Evolutionary conservation across 495 filamentous ascomycete genomes (phyloP).

Genomic region (Hypoxylon rickii): DNA sequence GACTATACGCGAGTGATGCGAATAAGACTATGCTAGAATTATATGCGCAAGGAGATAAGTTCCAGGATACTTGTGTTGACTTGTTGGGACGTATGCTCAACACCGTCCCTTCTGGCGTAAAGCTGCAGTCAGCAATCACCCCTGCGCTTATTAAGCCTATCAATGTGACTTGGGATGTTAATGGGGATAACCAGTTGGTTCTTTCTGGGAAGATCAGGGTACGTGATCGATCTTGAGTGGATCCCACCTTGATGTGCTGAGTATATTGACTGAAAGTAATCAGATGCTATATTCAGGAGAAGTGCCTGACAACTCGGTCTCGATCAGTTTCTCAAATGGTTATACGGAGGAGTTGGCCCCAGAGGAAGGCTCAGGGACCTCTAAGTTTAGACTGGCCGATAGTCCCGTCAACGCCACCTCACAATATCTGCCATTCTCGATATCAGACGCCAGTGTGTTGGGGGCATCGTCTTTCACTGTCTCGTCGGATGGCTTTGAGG

Average conservation of each 20-base stretch:
- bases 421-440: conserved; percentile 25
- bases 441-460: conserved; percentile 2
- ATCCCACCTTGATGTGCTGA: no score
- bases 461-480: conserved; percentile 29
- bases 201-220: conserved; percentile 36
- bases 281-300: conserved; percentile 17
- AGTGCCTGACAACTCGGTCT: conserved; percentile 9
- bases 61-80: conserved; percentile 44
- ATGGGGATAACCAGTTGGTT: conserved; percentile 10
- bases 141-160: conserved; percentile 55
- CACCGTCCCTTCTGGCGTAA: conserved; percentile 46
- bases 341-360: conserved; percentile 15
- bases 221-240: conserved; percentile 8
- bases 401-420: conserved; percentile 24
- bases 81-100: conserved; percentile 56
- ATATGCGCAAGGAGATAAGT: conserved; percentile 41
- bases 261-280: conserved; percentile 3
- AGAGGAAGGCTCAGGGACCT: conserved; percentile 23
- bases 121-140: conserved; percentile 46
- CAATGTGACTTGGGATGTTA: conserved; percentile 38
- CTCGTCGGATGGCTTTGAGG: conserved; percentile 1
- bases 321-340: conserved; percentile 33
- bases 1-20: conserved; percentile 49
- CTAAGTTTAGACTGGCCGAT: conserved; percentile 18
- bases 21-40: conserved; percentile 53